Base-by-base conservation (phyloP, 306 rosid species). In the Calophaca sinica region DNA sequence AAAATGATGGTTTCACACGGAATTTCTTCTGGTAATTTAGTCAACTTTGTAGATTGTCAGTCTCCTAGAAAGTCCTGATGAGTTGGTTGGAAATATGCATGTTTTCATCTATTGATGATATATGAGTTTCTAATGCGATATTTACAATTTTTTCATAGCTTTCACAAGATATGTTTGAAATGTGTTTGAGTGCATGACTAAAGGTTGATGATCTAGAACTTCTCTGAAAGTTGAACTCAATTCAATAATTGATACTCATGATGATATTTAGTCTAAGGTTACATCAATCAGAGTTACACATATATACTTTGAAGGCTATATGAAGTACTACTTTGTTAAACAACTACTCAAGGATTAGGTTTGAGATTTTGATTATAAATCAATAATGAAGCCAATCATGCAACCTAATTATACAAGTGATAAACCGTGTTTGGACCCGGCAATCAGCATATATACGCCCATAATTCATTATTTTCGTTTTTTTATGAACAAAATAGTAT, bases 311-410 rank as follows among this genome's bases (percentile, higher is more conserved):
- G n/a, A 39, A 54, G 54, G 53, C 3, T 42, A 42, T 75, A 58
- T 11, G 2, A 3, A n/a, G 52, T 64, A 29, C 67, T 64, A 29
- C 67, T 49, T 68, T 70, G 80, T 80, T 81, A 81, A 81, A 75
- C 63, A 81, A 53, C 73, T 46, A 68, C 63, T 57, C 39, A n/a
- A 26, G 49, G 50, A 79, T 74, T 79, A 79, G 81, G 83, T 73
- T 74, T 73, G 13, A 39, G 70, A 73, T 66, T 8, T 79, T 55
- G 61, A 74, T 63, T 63, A 59, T 11, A 45, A 60, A 31, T 74
- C 59, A 67, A 36, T 54, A 45, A 57, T 14, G 62, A 64, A 64
- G 69, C 49, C 74, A 82, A 72, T 58, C 7, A 78, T 55, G 65
- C 68, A 35, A 61, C 5, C 38, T 31, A 20, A 57, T 39, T 6